These are phyloP conservation scores for Metarhizium anisopliae DNA, from an alignment of 2,329 filamentous ascomycete genomes.

Conservation along the genomic window DNA sequence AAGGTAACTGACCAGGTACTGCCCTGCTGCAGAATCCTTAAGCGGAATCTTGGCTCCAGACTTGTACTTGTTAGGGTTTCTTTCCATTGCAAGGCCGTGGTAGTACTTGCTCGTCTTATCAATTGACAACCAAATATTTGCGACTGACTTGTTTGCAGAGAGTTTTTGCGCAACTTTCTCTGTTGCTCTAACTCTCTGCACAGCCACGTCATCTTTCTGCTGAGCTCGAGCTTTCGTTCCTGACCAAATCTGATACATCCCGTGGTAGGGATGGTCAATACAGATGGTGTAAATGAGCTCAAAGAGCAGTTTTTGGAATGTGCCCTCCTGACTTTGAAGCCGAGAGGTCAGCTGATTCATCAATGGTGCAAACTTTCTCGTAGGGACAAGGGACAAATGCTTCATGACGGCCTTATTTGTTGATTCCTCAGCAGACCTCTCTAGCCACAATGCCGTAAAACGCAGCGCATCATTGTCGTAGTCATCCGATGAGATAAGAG, in stretches of 20 bases:
- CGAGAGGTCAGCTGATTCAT: constrained; percentile 98
- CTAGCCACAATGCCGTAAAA: constrained; percentile 91
- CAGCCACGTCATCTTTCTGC: constrained; percentile 63
- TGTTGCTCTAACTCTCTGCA: constrained; percentile 67
- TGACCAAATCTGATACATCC: constrained; percentile 94
- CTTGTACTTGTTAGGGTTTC: constrained; percentile 57
- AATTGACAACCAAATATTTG: constrained; percentile 58
- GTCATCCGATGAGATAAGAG: constrained; percentile 74
- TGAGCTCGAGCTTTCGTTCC: constrained; percentile 61
- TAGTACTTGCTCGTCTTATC: constrained; percentile 64
- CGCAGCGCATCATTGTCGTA: constrained; percentile 85
- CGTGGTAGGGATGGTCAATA: constrained; percentile 87
- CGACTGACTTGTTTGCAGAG: constrained; percentile 39
- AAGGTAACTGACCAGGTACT: constrained; percentile 53
- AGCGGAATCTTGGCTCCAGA: constrained; percentile 55
- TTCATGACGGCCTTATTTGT: constrained; percentile 70
- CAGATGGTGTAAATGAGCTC: constrained; percentile 73
- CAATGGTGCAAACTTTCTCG: constrained; percentile 80
- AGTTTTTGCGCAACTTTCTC: constrained; percentile 57
- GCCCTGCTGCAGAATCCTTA: constrained; percentile 54
- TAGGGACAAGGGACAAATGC: constrained; percentile 67
- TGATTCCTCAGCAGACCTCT: constrained; percentile 65
- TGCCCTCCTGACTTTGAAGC: constrained; percentile 58
- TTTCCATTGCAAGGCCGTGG: constrained; percentile 55
- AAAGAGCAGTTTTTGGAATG: constrained; percentile 71